Evolutionary conservation across 2,329 filamentous ascomycete genomes (phyloP).

Genomic region (Paecilomyces sp.): DNA sequence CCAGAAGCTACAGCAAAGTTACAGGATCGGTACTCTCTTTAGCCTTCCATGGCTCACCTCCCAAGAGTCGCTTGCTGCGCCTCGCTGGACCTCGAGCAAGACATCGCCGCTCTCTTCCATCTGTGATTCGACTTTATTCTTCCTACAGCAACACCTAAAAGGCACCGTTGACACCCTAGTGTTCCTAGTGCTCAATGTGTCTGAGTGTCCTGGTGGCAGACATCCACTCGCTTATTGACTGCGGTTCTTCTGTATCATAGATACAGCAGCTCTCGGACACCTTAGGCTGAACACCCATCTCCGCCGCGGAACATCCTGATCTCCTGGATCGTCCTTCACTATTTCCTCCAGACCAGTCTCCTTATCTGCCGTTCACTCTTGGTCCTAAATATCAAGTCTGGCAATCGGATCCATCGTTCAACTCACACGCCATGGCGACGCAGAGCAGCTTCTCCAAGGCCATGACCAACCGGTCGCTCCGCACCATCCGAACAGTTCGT

Average conservation of each 20-base stretch:
- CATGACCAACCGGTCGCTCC: slow-evolving; percentile 75
- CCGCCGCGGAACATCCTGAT: background rate
- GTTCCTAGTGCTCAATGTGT: background rate
- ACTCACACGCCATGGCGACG: slow-evolving; percentile 21
- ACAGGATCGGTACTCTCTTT: background rate
- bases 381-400: background rate
- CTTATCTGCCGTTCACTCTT: background rate
- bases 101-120: background rate
- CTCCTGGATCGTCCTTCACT: background rate
- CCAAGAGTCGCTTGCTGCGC: background rate
- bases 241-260: background rate
- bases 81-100: background rate
- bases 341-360: background rate
- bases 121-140: background rate
- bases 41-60: background rate
- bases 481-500: slow-evolving; percentile 76
- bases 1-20: background rate
- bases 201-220: background rate
- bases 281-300: background rate
- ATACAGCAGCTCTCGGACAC: background rate
- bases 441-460: slow-evolving; percentile 37
- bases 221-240: background rate
- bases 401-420: background rate
- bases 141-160: background rate
- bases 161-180: background rate